A percentile compares a stretch with the other conserved stretches of the same genome.
Conservation (phyloP, 1,284 basidiomycete genomes). For the Mycosarcoma maydis region DNA sequence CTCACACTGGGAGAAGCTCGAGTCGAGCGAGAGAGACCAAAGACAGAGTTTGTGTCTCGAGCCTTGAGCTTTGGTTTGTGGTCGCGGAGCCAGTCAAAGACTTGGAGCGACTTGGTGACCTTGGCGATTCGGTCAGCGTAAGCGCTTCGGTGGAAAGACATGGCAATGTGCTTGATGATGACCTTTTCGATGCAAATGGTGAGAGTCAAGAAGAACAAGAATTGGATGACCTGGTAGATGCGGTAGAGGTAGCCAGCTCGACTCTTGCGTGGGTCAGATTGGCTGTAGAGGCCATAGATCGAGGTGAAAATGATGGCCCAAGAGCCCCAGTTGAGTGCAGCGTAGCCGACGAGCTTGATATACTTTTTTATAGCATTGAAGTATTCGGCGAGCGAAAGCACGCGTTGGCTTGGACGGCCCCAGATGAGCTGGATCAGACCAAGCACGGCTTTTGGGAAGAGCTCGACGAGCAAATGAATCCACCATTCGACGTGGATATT, state of each 20-base stretch:
- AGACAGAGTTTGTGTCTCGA: conserved; percentile 67
- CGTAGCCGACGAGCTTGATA: conserved; percentile 60
- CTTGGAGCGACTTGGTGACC: conserved; percentile 72
- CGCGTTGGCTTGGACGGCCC: conserved; percentile 54
- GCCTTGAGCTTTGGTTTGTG: conserved; percentile 74
- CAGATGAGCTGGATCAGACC: conserved; percentile 52
- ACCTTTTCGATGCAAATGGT: conserved; percentile 61
- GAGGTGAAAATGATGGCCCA: conserved; percentile 64
- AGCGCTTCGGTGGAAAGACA: conserved; percentile 77
- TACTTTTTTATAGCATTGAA: conserved; percentile 60
- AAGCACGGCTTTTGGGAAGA: conserved; percentile 53
- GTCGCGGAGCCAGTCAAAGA: conserved; percentile 77
- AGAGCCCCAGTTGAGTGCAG: conserved; percentile 60
- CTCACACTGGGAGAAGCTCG: conserved; percentile 39
- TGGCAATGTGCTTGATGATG: conserved; percentile 62
- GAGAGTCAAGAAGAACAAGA: conserved; percentile 63
- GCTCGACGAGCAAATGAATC: conserved; percentile 60
- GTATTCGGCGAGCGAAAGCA: conserved; percentile 54
- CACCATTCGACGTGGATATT: conserved; percentile 63
- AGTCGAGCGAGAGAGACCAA: conserved; percentile 68
- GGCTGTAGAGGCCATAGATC: conserved; percentile 57
- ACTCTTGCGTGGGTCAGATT: conserved; percentile 31
- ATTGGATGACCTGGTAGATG: conserved; percentile 63
- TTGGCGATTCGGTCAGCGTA: conserved; percentile 77
- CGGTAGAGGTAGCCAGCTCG: conserved; percentile 58